Percentiles rank a stretch among this genome's conserved stretches.
These are phyloP conservation scores for Penium margaritaceum DNA, from an alignment of 139 green algal genomes.

Conservation along the genomic window DNA sequence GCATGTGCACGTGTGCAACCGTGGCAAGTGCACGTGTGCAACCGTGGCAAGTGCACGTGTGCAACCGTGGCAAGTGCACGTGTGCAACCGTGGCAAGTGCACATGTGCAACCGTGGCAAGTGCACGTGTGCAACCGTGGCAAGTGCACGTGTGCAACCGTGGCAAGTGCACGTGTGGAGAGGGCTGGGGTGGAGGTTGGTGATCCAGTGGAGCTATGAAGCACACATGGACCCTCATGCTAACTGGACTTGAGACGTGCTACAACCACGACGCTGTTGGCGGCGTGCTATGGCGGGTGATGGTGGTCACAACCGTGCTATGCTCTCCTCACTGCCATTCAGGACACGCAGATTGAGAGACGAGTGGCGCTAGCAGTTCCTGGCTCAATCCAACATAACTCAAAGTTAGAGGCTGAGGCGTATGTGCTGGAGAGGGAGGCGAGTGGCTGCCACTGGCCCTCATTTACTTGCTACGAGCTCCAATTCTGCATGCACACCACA, in stretches of 20 bases:
- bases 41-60: too few relatives aligned
- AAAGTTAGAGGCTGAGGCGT: constrained; percentile 78
- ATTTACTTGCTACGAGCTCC: constrained; percentile 80
- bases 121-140: too few relatives aligned
- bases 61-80: too few relatives aligned
- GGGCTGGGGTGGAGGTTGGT: constrained; percentile 82
- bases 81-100: too few relatives aligned
- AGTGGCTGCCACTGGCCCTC: constrained; percentile 92
- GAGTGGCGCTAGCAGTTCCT: constrained; percentile 70
- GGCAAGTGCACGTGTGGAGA: constrained; percentile 83
- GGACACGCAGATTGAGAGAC: constrained; percentile 28
- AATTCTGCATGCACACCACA: constrained; percentile 92
- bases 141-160: too few relatives aligned
- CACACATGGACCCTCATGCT: constrained; percentile 62
- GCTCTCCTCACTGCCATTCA: constrained; percentile 39
- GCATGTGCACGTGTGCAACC: too few relatives aligned
- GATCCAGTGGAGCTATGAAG: constrained; percentile 86
- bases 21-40: too few relatives aligned
- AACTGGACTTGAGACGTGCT: constrained; percentile 92
- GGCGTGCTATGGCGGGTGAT: constrained; percentile 64
- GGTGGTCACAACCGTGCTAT: constrained; percentile 37
- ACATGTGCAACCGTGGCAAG: too few relatives aligned
- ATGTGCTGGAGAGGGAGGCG: constrained; percentile 91
- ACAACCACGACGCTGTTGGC: too few relatives aligned
- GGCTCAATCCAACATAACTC: constrained; percentile 69